Percentiles rank a stretch among this genome's conserved stretches.
phyloP scores from a whole-genome alignment of 208 protist genomes.

The Leishmania gerbilli region DNA sequence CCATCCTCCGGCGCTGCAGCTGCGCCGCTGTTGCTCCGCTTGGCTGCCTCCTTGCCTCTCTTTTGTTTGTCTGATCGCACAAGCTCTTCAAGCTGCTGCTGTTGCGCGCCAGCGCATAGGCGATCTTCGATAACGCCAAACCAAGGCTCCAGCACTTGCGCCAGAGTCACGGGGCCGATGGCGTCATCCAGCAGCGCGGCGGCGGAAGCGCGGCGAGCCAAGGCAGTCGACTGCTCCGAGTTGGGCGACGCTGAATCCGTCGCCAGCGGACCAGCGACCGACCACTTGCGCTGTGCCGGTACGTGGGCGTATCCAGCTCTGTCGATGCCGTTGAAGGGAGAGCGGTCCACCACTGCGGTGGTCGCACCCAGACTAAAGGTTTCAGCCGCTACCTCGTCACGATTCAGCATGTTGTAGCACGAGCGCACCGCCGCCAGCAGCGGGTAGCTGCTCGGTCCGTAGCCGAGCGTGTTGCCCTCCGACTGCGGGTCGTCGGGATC shows the following conservation, averaged over 20 bases:
- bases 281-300: constrained; percentile 29
- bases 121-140: constrained; percentile 29
- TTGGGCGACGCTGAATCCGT: not conserved
- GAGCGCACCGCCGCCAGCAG: constrained; percentile 37
- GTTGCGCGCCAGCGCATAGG: constrained; percentile 3
- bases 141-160: constrained; percentile 30
- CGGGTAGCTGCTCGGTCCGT: constrained; percentile 53
- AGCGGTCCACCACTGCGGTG: constrained; percentile 8
- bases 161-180: constrained; percentile 19
- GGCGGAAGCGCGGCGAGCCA: constrained; percentile 21
- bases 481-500: constrained; percentile 38
- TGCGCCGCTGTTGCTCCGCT: not conserved
- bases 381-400: not conserved
- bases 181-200: constrained; percentile 21
- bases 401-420: constrained; percentile 13
- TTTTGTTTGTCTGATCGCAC: not conserved
- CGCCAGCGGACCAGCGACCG: not conserved
- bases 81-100: not conserved
- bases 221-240: not conserved
- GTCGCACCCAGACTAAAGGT: not conserved
- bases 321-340: constrained; percentile 33
- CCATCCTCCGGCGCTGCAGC: not conserved
- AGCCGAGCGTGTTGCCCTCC: constrained; percentile 64
- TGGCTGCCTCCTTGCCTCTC: not conserved
- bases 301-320: constrained; percentile 17